These are phyloP conservation scores for Pinus taeda DNA, from an alignment of 75 land plant species.

Conservation along the genomic window DNA sequence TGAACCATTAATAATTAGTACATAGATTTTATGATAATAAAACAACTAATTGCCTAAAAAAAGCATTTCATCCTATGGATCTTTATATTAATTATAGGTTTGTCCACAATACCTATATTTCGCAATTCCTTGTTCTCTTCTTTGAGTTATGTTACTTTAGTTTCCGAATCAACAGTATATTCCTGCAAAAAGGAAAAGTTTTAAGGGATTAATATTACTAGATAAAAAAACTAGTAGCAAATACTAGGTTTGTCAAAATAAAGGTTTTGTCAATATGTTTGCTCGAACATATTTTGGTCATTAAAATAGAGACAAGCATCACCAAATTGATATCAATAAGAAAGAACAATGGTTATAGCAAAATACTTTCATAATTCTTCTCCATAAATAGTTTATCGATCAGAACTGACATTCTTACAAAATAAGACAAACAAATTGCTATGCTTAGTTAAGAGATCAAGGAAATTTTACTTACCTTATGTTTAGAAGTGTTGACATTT, in stretches of 20 bases:
- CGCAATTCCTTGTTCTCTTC: too few relatives aligned
- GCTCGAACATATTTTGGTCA: neutral
- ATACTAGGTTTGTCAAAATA: neutral
- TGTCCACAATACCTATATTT: too few relatives aligned
- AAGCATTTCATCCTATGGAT: neutral
- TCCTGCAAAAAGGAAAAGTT: slow-evolving; percentile 38
- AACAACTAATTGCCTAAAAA: neutral
- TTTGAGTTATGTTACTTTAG: too few relatives aligned
- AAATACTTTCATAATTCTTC: neutral
- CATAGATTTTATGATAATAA: too few relatives aligned
- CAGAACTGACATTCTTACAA: too few relatives aligned
- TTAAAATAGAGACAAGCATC: neutral
- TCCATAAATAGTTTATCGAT: neutral
- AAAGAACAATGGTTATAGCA: neutral
- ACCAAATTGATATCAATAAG: neutral
- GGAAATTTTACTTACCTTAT: too few relatives aligned
- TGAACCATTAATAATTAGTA: slow-evolving; percentile 5
- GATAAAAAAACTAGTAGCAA: neutral
- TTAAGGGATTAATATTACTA: neutral
- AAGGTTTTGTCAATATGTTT: neutral
- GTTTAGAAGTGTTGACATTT: too few relatives aligned
- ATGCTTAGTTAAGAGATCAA: too few relatives aligned
- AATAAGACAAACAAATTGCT: too few relatives aligned
- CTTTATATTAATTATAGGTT: neutral
- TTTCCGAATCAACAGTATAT: slow-evolving; percentile 76